These are phyloP conservation scores for Buxus sempervirens DNA, from an alignment of 164 flowering plant species.

Conservation along the genomic window DNA sequence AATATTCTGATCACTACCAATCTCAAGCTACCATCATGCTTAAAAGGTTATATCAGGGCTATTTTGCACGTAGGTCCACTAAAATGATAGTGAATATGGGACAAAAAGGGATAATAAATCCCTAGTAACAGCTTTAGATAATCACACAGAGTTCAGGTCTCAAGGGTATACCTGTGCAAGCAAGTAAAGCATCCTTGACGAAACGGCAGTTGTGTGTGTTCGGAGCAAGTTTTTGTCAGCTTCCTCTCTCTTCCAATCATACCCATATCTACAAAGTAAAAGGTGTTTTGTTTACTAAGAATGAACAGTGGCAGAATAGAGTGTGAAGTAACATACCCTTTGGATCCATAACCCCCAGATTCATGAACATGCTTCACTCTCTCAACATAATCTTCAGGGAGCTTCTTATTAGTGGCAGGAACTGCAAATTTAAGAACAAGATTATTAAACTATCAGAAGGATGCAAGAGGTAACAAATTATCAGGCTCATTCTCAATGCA, in stretches of 20 bases:
- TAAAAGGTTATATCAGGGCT: not conserved
- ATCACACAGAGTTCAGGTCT: not conserved
- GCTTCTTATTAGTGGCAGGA: slow-evolving; percentile 67
- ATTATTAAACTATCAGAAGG: slow-evolving; percentile 11
- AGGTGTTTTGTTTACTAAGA: not conserved
- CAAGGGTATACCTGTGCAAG: slow-evolving; percentile 72
- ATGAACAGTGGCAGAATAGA: not conserved
- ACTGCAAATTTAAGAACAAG: slow-evolving; percentile 27
- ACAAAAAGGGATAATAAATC: too few relatives aligned
- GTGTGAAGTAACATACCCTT: slow-evolving; percentile 53
- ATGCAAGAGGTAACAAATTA: not conserved
- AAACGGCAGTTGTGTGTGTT: slow-evolving; percentile 96
- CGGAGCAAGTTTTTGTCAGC: slow-evolving; percentile 89
- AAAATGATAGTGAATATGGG: not conserved
- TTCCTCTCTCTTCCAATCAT: slow-evolving; percentile 94
- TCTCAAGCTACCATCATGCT: not conserved
- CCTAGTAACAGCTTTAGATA: slow-evolving; percentile 40
- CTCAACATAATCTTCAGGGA: slow-evolving; percentile 95
- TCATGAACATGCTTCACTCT: slow-evolving; percentile 84
- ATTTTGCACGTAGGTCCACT: not conserved
- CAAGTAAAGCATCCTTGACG: slow-evolving; percentile 85
- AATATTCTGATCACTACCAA: not conserved
- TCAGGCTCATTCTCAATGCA: not conserved
- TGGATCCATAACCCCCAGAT: slow-evolving; percentile 87
- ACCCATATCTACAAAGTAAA: slow-evolving; percentile 55